Evolutionary conservation across 352 stramenopile genomes (phyloP).

Genomic region (Phytophthora nicotianae): DNA sequence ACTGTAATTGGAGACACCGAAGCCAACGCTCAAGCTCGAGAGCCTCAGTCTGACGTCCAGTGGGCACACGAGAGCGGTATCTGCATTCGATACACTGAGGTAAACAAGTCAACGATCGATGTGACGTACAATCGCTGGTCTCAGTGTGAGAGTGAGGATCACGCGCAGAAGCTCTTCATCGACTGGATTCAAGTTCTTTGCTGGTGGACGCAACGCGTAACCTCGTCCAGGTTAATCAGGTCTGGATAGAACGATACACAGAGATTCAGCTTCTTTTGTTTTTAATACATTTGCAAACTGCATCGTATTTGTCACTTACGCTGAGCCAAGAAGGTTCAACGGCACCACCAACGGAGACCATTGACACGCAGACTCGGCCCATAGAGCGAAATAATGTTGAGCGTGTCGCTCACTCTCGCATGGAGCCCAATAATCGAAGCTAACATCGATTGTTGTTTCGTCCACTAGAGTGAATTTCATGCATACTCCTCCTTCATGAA

Average conservation of each 20-base stretch:
- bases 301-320: too few species aligned
- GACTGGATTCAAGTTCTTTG: neutral
- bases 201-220: neutral
- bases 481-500: neutral
- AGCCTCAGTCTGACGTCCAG: neutral
- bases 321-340: neutral
- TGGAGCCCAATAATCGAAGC: neutral
- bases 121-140: neutral
- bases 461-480: neutral
- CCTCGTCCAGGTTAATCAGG: neutral
- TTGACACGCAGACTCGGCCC: neutral
- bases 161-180: neutral
- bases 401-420: neutral
- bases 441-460: neutral
- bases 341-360: neutral
- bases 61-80: neutral
- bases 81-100: neutral
- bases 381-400: neutral
- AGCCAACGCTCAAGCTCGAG: neutral
- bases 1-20: neutral
- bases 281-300: too few species aligned
- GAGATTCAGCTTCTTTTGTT: too few species aligned
- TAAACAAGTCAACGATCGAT: neutral
- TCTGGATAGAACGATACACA: conserved; percentile 2
- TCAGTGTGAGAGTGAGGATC: neutral